Evolutionary conservation across 345 rosid genomes (phyloP).

Genomic region (Pugionium cornutum): DNA sequence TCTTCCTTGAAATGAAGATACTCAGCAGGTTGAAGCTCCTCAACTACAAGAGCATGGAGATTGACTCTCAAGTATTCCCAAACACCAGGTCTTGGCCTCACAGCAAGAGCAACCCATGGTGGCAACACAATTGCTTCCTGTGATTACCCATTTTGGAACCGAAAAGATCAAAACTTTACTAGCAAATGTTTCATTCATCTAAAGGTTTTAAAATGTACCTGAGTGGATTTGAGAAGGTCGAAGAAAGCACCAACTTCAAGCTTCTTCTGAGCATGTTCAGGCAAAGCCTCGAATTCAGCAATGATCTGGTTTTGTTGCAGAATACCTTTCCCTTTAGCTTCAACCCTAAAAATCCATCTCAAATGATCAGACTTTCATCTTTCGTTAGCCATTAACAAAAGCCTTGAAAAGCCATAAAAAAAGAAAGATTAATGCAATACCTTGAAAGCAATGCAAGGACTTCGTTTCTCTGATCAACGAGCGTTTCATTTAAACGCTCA

Average conservation of each 20-base stretch:
- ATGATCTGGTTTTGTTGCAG: conserved; percentile 75
- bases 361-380: conserved; percentile 14
- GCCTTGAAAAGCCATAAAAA: background rate
- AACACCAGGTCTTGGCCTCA: conserved; percentile 95
- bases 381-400: background rate
- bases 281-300: conserved; percentile 74
- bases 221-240: conserved; percentile 70
- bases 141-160: background rate
- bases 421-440: conserved; percentile 37
- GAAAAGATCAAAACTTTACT: background rate
- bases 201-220: conserved; percentile 45
- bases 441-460: conserved; percentile 75
- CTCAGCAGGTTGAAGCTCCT: conserved; percentile 76
- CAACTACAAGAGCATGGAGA: conserved; percentile 76
- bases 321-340: conserved; percentile 74
- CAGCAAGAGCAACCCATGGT: conserved; percentile 92
- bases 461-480: conserved; percentile 61
- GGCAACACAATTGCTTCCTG: conserved; percentile 92
- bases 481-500: conserved; percentile 78
- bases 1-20: conserved; percentile 94
- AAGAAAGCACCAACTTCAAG: conserved; percentile 65
- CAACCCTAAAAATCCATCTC: conserved; percentile 50
- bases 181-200: no score
- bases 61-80: conserved; percentile 89
- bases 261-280: conserved; percentile 55